Evolutionary conservation across 2,329 filamentous ascomycete species (phyloP), one percentile per base, ranked within the genome.

Genomic region (Colletotrichum abscissum): DNA sequence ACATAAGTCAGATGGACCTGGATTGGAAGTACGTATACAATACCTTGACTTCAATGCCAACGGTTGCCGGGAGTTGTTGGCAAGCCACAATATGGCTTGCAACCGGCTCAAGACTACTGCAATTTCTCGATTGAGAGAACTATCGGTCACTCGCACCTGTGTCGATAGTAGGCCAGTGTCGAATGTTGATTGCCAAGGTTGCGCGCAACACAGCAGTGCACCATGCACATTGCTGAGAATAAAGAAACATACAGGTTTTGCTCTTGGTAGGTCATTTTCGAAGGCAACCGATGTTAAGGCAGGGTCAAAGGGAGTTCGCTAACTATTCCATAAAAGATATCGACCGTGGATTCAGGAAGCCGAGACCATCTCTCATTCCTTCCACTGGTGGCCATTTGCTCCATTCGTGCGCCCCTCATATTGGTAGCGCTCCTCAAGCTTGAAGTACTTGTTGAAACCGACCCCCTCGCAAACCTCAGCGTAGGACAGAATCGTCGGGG

Each of bases 381-480:
- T 38, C 66, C 71, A 73, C 46, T 69, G 71, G 19, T 69, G 66
- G 16, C 71, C 71, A n/a, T 73, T 69, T 3, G 71, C 71, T 19
- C 62, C 62, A 19, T 63, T 73, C 24, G 60, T 42, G 12, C 71
- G 33, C 5, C 71, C 66, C 49, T 66, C 66, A n/a, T 62, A 73
- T 28, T 65, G 59, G 22, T 69, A 66, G 9, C 59, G 59, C 54
- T 73, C 71, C 66, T 73, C 66, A 42, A 65, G 56, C 35, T 73
- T 49, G 55, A 6, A 85, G 69, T 86, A 85, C 35, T 84, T 81
- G 58, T 83, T 82, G 66, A 87, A 87, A 0, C 86, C 85, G 24
- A 87, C 85, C 0, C 84, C 84, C 12, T 85, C 81, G 49, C 83
- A 86, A 0, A 87, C 84, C 59, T 88, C 83, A 0, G 77, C 77